Conservation (phyloP, 2,329 filamentous ascomycete species). For the Exserohilum turcica region DNA sequence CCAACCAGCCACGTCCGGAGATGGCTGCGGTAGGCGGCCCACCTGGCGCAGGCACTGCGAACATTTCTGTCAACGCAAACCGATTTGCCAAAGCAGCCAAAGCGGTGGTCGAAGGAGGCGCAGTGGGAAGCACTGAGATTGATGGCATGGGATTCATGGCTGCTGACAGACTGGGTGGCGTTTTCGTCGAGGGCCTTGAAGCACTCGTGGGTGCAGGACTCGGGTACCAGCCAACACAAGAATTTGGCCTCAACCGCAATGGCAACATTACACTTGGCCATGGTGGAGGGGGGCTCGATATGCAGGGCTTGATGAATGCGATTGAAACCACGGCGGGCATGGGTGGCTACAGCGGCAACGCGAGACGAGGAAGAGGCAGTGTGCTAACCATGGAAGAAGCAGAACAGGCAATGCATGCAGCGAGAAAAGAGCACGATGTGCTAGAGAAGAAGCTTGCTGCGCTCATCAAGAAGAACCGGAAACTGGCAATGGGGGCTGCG, state of each 20-base stretch:
- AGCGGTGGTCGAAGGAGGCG: conserved; percentile 42
- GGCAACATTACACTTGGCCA: conserved; percentile 26
- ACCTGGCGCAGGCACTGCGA: conserved; percentile 38
- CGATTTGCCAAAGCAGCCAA: conserved; percentile 43
- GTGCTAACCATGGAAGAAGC: conserved; percentile 45
- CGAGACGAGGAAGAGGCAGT: conserved; percentile 23
- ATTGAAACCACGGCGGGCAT: conserved; percentile 19
- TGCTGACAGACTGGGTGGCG: conserved; percentile 41
- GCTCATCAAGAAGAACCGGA: conserved; percentile 47
- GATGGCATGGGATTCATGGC: conserved; percentile 44
- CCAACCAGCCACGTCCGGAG: conserved; percentile 40
- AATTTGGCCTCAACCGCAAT: conserved; percentile 30
- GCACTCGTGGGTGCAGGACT: conserved; percentile 43
- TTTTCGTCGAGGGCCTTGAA: conserved; percentile 44
- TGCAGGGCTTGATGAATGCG: conserved; percentile 33
- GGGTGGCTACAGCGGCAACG: conserved; percentile 11
- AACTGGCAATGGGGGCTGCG: conserved; percentile 21
- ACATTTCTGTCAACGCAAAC: conserved; percentile 37
- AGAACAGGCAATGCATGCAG: conserved; percentile 42
- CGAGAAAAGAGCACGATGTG: conserved; percentile 44
- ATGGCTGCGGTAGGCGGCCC: conserved; percentile 45
- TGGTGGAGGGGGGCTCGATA: conserved; percentile 20
- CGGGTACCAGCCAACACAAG: conserved; percentile 29
- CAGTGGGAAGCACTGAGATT: conserved; percentile 37
- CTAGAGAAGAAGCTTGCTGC: conserved; percentile 44